These are phyloP conservation scores for Alternaria consortialis DNA, from an alignment of 2,329 filamentous ascomycete species.

Conservation along the genomic window DNA sequence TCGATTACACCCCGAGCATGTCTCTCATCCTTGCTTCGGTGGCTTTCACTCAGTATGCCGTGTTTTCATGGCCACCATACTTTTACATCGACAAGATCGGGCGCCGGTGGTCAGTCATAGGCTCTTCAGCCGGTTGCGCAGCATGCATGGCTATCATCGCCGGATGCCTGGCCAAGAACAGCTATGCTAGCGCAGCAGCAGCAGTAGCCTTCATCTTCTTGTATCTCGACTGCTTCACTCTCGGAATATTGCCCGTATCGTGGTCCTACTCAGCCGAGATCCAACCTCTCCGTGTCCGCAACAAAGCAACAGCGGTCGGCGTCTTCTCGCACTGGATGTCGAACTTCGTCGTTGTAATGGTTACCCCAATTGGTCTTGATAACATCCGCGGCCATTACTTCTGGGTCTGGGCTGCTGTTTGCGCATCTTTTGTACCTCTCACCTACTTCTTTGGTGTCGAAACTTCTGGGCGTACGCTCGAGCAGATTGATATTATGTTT, in stretches of 20 bases:
- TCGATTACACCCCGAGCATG: conserved; percentile 40
- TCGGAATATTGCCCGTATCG: conserved; percentile 49
- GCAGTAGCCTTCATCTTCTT: conserved; percentile 54
- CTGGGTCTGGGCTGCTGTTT: conserved; percentile 62
- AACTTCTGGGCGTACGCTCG: conserved; percentile 36
- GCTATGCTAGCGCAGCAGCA: conserved; percentile 37
- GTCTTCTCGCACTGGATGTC: conserved; percentile 60
- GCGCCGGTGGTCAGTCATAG: conserved; percentile 43
- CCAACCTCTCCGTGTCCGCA: conserved; percentile 58
- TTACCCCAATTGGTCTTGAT: conserved; percentile 53
- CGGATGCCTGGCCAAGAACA: conserved; percentile 38
- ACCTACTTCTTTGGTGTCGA: conserved; percentile 51
- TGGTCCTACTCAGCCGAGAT: conserved; percentile 63
- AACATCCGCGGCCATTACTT: conserved; percentile 55
- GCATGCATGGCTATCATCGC: conserved; percentile 48
- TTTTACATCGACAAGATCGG: conserved; percentile 59
- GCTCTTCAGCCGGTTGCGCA: conserved; percentile 44
- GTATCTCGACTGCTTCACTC: conserved; percentile 33
- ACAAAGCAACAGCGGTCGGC: conserved; percentile 60
- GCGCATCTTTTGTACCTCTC: conserved; percentile 60
- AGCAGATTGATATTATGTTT: conserved; percentile 45
- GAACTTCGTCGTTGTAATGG: conserved; percentile 63
- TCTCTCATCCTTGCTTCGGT: conserved; percentile 50
- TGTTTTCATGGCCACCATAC: conserved; percentile 53
- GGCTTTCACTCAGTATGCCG: conserved; percentile 55